Conservation (phyloP, 768 basidiomycete species). For the Collybia nuda region DNA sequence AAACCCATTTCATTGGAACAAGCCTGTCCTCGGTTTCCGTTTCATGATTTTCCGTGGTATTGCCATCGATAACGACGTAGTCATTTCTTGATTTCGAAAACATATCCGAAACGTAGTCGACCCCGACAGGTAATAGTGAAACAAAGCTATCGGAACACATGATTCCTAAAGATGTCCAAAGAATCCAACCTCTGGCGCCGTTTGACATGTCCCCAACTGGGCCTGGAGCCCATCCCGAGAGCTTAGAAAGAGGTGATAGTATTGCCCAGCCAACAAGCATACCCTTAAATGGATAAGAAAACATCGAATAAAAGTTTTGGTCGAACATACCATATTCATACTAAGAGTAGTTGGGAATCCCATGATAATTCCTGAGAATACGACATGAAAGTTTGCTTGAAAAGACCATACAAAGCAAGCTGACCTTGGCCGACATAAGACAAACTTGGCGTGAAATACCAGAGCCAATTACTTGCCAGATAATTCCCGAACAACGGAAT, state of each 20-base stretch:
- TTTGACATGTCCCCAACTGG: conserved; percentile 83
- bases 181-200: conserved; percentile 93
- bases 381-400: conserved; percentile 1
- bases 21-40: conserved; percentile 77
- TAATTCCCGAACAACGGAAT: conserved; percentile 84
- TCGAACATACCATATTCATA: conserved; percentile 76
- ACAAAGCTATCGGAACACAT: conserved; percentile 94
- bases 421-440: conserved; percentile 91
- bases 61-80: conserved; percentile 16
- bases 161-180: conserved; percentile 94
- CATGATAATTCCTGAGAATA: conserved; percentile 84
- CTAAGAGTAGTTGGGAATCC: conserved; percentile 91
- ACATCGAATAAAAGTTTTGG: not conserved
- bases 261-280: conserved; percentile 98
- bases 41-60: conserved; percentile 52
- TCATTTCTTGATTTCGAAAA: conserved; percentile 23
- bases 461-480: conserved; percentile 86
- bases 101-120: conserved; percentile 46
- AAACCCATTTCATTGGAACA: conserved; percentile 80
- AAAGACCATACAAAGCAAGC: conserved; percentile 6
- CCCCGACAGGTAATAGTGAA: conserved; percentile 75
- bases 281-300: conserved; percentile 49
- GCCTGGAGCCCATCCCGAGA: conserved; percentile 90
- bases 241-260: conserved; percentile 84
- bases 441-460: conserved; percentile 90